Conservation (phyloP, 768 basidiomycete species). For the Amanita subjunquillea region DNA sequence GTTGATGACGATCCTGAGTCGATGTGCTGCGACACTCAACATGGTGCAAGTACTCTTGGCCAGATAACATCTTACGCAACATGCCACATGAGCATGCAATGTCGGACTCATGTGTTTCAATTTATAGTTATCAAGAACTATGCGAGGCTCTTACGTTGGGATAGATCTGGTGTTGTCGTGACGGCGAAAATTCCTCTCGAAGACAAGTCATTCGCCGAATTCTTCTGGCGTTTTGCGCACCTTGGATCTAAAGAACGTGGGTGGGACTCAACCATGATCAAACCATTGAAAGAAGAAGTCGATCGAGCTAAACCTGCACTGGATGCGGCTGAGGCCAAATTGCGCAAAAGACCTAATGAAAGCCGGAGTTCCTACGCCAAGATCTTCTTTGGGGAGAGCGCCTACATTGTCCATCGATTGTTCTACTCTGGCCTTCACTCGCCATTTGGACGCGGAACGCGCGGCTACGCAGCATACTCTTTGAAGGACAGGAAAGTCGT, state of each 20-base stretch:
- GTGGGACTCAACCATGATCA: too few relatives aligned
- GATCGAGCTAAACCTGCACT: too few relatives aligned
- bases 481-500: background rate
- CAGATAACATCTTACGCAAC: background rate
- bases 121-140: background rate
- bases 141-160: background rate
- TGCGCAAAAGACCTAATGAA: too few relatives aligned
- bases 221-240: background rate
- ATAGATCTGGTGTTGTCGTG: background rate
- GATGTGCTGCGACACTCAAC: background rate
- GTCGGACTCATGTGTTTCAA: background rate
- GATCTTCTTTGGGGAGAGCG: too few relatives aligned
- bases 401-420: too few relatives aligned
- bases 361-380: too few relatives aligned
- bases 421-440: too few relatives aligned
- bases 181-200: background rate
- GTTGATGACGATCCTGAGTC: background rate
- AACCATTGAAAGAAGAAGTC: too few relatives aligned
- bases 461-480: too few relatives aligned
- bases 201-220: background rate
- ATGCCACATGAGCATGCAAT: background rate
- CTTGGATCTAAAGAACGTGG: too few relatives aligned
- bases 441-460: too few relatives aligned
- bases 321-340: too few relatives aligned
- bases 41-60: background rate